Conservation (phyloP, 2,329 filamentous ascomycete species). For the Hypoxylon sp. region DNA sequence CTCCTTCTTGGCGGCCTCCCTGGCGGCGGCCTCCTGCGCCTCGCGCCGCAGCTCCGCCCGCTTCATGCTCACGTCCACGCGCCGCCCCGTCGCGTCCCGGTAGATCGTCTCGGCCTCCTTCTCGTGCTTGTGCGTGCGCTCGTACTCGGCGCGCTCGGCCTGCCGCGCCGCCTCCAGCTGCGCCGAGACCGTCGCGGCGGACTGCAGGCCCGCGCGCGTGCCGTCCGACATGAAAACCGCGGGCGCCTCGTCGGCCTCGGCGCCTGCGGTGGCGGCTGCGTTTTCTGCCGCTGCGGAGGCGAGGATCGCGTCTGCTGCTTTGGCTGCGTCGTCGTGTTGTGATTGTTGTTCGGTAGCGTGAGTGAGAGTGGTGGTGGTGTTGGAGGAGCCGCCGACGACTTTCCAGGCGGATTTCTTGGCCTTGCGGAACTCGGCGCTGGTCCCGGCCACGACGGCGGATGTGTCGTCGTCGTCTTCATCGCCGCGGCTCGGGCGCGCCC, state of each 20-base stretch:
- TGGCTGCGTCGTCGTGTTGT: conserved; percentile 66
- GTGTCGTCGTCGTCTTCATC: conserved; percentile 66
- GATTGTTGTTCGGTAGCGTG: conserved; percentile 3
- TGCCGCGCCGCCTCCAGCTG: conserved; percentile 75
- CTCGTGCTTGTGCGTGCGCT: conserved; percentile 51
- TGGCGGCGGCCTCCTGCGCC: conserved; percentile 76
- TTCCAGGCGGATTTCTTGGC: conserved; percentile 87
- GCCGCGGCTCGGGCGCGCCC: conserved; percentile 60
- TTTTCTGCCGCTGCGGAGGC: conserved; percentile 77
- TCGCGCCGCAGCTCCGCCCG: conserved; percentile 83
- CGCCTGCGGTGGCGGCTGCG: conserved; percentile 60
- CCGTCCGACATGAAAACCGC: conserved; percentile 85
- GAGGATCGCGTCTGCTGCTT: conserved; percentile 83
- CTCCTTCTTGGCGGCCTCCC: conserved; percentile 76
- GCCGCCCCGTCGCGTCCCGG: conserved; percentile 92
- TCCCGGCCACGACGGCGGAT: conserved; percentile 62
- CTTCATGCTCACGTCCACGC: conserved; percentile 93
- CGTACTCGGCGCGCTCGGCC: conserved; percentile 46
- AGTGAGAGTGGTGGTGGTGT: conserved; percentile 45
- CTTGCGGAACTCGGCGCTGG: conserved; percentile 75
- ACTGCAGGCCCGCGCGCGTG: conserved; percentile 88
- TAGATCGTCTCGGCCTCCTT: conserved; percentile 87
- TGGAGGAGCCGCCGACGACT: conserved; percentile 65
- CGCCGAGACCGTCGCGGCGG: conserved; percentile 79
- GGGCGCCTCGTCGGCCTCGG: conserved; percentile 57